Evolutionary conservation across 257 asterid species (phyloP), one percentile per base, ranked within the genome.

Genomic region (Jaltomata sinuosa): DNA sequence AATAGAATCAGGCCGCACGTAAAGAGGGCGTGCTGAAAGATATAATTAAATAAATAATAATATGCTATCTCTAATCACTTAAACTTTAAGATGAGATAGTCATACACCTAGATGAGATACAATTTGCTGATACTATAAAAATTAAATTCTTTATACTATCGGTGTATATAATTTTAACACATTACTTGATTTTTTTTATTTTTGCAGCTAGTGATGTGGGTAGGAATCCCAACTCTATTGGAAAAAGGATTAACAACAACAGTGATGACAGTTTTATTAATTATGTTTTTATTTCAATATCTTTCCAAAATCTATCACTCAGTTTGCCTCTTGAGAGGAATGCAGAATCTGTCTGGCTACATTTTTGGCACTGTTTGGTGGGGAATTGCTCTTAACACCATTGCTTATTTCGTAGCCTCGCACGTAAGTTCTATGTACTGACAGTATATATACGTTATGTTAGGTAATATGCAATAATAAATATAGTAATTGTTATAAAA

Each of bases 351-450:
- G 2, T 84, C 88, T 52, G 89, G 91, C 77, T 88, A 85, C 57
- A 80, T 85, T 4, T 88, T 88, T 57, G 88, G 89, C 11, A 88
- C 83, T 42, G 86, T 86, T 86, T 84, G 87, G 89, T 84, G 91
- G 87, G 91, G 91, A 29, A 86, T 88, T 77, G 89, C 88, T 25
- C 87, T 86, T 54, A 85, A 85, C 65, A 69, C 79, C 84, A 54
- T 83, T 0, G 89, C 86, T 11, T 86, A 88, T 84, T 88, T 83
- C 50, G 86, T 88, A 1, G 88, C 89, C 19, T 87, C 91, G 15
- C 88, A 86, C 31, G 78, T 68, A 68, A 68, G 78, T 68, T 68
- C 0, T 68, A 34, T 68, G 6, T 5, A 19, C 8, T 4, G 29
- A 36, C 19, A 68, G 0, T 59, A 59, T 18, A 16, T 5, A 4